Evolutionary conservation across 495 filamentous ascomycete genomes (phyloP).

Genomic region (Lasiosphaeris hirsuta): DNA sequence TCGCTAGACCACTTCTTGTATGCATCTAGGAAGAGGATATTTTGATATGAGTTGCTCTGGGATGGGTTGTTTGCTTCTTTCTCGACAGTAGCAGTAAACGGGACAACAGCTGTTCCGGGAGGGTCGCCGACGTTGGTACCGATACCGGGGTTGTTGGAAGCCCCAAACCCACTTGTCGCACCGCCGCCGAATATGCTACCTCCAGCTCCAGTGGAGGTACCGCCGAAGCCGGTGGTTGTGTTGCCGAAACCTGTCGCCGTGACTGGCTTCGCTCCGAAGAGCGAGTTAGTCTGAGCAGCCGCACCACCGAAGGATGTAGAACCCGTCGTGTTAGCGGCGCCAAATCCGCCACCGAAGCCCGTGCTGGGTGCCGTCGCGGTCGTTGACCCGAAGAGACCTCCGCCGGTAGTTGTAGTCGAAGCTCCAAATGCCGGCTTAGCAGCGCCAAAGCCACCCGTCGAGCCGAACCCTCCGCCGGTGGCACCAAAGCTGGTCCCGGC

Average conservation of each 20-base stretch:
- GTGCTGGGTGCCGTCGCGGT: constrained; percentile 37
- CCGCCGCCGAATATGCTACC: constrained; percentile 48
- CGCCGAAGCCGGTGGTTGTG: constrained; percentile 38
- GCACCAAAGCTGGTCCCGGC: constrained; percentile 47
- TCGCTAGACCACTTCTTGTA: constrained; percentile 89
- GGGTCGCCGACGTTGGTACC: constrained; percentile 47
- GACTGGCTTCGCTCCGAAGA: constrained; percentile 46
- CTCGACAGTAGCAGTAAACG: constrained; percentile 73
- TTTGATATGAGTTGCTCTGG: constrained; percentile 75
- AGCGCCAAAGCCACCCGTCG: constrained; percentile 34
- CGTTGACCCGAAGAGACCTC: constrained; percentile 41
- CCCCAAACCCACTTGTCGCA: constrained; percentile 49
- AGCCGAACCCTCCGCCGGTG: constrained; percentile 31
- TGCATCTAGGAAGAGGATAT: constrained; percentile 77
- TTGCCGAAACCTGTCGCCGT: constrained; percentile 31
- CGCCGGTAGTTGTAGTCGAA: constrained; percentile 32
- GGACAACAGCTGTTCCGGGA: constrained; percentile 66
- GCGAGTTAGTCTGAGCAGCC: constrained; percentile 32
- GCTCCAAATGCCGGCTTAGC: constrained; percentile 34
- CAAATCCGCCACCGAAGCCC: constrained; percentile 52
- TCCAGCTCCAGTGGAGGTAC: constrained; percentile 25
- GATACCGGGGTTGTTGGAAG: constrained; percentile 39
- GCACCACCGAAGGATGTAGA: constrained; percentile 46
- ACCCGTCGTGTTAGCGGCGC: constrained; percentile 38
- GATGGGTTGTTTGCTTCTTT: constrained; percentile 62